Evolutionary conservation across 176 grass and related monocot species (phyloP), one percentile per base, ranked within the genome.

Genomic region (Miscanthus lutarioriparius): DNA sequence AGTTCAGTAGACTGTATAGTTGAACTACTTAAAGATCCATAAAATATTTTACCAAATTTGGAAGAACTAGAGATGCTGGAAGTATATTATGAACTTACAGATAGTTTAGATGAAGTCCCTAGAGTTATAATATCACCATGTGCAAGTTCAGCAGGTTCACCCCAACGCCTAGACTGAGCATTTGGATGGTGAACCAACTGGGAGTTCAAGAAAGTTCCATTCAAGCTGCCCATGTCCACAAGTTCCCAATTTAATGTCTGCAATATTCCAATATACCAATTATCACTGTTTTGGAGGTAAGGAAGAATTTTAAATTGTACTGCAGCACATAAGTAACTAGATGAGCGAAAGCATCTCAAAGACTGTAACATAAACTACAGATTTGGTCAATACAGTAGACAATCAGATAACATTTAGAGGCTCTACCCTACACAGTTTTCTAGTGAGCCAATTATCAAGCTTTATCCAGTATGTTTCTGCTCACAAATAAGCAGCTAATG

Each of bases 211-310:
- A 84, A 94, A 58, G 94, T 97, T 62, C 94, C 94, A 72, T 97
- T 97, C 84, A 97, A 93, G 86, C 94, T 97, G 76, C 94, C 94
- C 87, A 94, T 79, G 80, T 97, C 94, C 48, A 91, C 88, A 74
- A 97, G 85, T 69, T 97, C 94, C 94, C 94, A 97, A 88, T 86
- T 92, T 76, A 63, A 33, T 72, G 68, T 90, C 94, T 97, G 87
- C 74, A 95, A 86, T 37, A 76, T 77, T 93, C 67, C 70, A 92
- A 88, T 35, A 67, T 67, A 65, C 32, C 44, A 85, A 63, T 53
- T 10, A 76, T 26, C 27, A 78, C 17, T 44, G 78, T 78, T 43
- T 68, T 19, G 0, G 36, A 75, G 56, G 17, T 15, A 82, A 70
- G 33, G 63, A 63, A 71, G 65, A 54, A 51, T 16, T 9, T 44